Percentiles rank a stretch among this genome's conserved stretches.
phyloP scores from a whole-genome alignment of 1,284 basidiomycete genomes.

The Tilletia caries region DNA sequence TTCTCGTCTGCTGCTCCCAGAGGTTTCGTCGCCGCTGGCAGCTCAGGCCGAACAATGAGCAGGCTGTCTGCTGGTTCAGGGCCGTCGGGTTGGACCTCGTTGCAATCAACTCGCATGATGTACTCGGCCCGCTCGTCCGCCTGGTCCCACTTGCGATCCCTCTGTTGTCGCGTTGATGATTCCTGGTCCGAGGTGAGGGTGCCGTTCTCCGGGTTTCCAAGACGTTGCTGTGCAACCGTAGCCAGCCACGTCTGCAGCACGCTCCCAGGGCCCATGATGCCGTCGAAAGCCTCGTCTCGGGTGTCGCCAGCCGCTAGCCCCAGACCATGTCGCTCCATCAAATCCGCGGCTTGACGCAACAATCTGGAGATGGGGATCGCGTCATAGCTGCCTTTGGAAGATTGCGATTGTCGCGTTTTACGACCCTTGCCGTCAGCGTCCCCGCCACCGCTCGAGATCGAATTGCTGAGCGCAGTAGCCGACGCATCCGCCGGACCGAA shows the following conservation, averaged over 20 bases:
- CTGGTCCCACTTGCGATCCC: slow-evolving; percentile 4
- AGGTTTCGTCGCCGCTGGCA: background rate
- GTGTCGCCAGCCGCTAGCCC: slow-evolving; percentile 18
- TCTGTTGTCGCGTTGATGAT: slow-evolving; percentile 11
- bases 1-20: too few relatives aligned
- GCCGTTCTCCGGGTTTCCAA: too few relatives aligned
- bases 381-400: background rate
- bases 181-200: slow-evolving; percentile 12
- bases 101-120: slow-evolving; percentile 2
- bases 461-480: too few relatives aligned
- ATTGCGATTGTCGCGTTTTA: too few relatives aligned
- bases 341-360: slow-evolving; percentile 17
- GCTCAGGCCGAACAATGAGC: slow-evolving; percentile 5
- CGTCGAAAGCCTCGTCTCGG: slow-evolving; percentile 17
- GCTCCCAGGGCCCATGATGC: slow-evolving; percentile 31
- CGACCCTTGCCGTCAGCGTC: background rate
- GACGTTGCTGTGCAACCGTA: slow-evolving; percentile 13
- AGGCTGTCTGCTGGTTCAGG: background rate
- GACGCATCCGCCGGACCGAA: slow-evolving; percentile 8
- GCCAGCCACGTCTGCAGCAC: slow-evolving; percentile 34
- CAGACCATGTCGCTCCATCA: slow-evolving; percentile 16
- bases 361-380: slow-evolving; percentile 18
- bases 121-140: slow-evolving; percentile 6
- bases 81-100: background rate
- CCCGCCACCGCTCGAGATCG: too few relatives aligned